phyloP scores from a whole-genome alignment of 257 asterid genomes.

The Solanum phureja region DNA sequence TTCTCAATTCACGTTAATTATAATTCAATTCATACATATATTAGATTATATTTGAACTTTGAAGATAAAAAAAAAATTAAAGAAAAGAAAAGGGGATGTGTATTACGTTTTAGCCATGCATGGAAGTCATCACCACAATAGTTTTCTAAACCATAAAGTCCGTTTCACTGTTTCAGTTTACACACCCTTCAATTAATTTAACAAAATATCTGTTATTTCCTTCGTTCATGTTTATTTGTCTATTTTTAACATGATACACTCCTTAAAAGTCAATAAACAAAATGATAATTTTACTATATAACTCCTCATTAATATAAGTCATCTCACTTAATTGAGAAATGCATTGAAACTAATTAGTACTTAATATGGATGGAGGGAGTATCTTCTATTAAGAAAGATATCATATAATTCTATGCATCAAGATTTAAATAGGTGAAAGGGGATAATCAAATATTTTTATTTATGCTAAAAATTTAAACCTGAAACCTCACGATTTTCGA shows the following conservation, averaged over 20 bases:
- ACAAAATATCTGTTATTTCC: rapidly evolving
- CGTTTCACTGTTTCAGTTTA: neutral
- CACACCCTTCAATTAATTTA: rapidly evolving
- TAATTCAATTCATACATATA: neutral
- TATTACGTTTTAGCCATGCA: neutral
- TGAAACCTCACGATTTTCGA: neutral
- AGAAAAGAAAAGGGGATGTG: neutral
- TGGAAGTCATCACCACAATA: neutral
- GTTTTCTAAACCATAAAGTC: neutral
- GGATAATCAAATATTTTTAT: neutral
- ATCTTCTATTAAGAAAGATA: too few species aligned
- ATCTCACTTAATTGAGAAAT: too few species aligned
- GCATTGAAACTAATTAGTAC: too few species aligned
- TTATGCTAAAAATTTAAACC: neutral
- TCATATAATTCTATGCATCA: neutral
- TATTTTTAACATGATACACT: neutral
- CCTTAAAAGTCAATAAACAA: too few species aligned
- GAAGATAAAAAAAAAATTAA: neutral
- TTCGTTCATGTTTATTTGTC: too few species aligned
- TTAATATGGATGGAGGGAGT: too few species aligned
- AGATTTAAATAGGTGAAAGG: rapidly evolving
- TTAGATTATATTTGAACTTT: neutral
- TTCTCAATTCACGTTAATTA: neutral
- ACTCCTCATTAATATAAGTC: too few species aligned
- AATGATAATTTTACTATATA: too few species aligned